These are phyloP conservation scores for Escallonia herrerae DNA, from an alignment of 129 eudicot genomes.

Conservation along the genomic window DNA sequence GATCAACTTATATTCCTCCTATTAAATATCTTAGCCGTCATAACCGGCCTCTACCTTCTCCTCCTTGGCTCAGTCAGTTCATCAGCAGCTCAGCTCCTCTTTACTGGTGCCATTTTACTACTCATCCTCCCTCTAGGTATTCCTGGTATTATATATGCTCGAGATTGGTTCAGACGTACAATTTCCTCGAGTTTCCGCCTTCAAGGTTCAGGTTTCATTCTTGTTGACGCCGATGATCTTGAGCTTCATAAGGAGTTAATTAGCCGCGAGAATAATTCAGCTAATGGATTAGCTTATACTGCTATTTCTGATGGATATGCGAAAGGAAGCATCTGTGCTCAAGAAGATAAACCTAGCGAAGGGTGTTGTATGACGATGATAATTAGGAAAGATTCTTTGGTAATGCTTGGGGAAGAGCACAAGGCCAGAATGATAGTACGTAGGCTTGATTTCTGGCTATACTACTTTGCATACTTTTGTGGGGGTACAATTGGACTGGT, in stretches of 20 bases:
- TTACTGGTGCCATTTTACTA: constrained; percentile 54
- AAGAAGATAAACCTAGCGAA: constrained; percentile 1
- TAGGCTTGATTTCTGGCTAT: constrained; percentile 84
- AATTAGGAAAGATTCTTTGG: constrained; percentile 44
- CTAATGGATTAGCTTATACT: constrained; percentile 9
- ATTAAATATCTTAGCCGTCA: constrained; percentile 48
- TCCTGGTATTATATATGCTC: constrained; percentile 73
- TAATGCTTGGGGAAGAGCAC: constrained; percentile 86
- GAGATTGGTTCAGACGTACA: constrained; percentile 46
- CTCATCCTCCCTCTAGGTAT: constrained; percentile 62
- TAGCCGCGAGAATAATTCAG: constrained; percentile 16
- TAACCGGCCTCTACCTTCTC: constrained; percentile 84
- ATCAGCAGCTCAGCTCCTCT: constrained; percentile 35
- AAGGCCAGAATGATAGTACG: constrained; percentile 36
- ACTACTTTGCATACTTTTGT: constrained; percentile 68
- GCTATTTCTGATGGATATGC: constrained; percentile 9
- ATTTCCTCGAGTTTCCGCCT: constrained; percentile 39
- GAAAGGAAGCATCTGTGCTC: neutral
- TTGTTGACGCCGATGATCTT: constrained; percentile 49
- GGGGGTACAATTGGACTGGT: constrained; percentile 94
- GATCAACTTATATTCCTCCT: constrained; percentile 57
- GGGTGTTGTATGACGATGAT: constrained; percentile 33
- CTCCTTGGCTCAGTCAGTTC: constrained; percentile 34
- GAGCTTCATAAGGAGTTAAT: constrained; percentile 48
- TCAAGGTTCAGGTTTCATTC: constrained; percentile 45